A percentile compares a stretch with the other conserved stretches of the same genome.
Evolutionary conservation across 2,329 filamentous ascomycete genomes (phyloP).

Genomic region (Paramyrothecium roridum): DNA sequence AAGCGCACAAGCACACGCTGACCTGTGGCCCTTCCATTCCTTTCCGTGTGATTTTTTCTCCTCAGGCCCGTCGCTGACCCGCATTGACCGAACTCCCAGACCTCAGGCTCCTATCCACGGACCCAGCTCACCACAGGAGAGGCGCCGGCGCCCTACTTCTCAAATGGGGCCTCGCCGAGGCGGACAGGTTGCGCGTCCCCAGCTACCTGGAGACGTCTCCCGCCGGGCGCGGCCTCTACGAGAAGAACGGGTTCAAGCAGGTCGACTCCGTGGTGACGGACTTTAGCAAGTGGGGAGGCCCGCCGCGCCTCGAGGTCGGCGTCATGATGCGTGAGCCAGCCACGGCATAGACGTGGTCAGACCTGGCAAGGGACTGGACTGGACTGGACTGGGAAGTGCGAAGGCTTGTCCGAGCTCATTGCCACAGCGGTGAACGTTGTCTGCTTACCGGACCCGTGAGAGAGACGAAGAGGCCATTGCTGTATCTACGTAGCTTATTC

Average conservation of each 20-base stretch:
- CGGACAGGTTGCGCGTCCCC: constrained; percentile 30
- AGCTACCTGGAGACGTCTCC: constrained; percentile 32
- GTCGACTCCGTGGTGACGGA: constrained; percentile 20
- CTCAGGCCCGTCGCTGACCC: background rate
- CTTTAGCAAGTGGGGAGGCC: constrained; percentile 24
- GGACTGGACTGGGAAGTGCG: too few relatives aligned
- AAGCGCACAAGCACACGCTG: background rate
- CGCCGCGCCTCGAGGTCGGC: constrained; percentile 9
- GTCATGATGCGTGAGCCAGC: constrained; percentile 20
- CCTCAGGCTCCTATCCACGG: constrained; percentile 33
- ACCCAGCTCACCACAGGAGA: constrained; percentile 30
- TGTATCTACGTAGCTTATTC: too few relatives aligned
- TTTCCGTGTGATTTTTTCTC: background rate
- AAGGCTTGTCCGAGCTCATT: too few relatives aligned
- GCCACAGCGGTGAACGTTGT: too few relatives aligned
- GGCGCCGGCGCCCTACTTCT: constrained; percentile 31
- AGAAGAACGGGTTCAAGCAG: constrained; percentile 30
- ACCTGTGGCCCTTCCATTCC: background rate
- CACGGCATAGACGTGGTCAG: background rate
- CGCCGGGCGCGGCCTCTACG: constrained; percentile 27
- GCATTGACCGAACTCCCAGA: constrained; percentile 21
- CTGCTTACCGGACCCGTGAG: too few relatives aligned
- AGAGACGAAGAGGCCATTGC: too few relatives aligned
- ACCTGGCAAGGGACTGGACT: too few relatives aligned
- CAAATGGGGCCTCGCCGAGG: constrained; percentile 29